Base-by-base conservation (phyloP, 495 filamentous ascomycete genomes). In the Penicillium pancosmium region DNA sequence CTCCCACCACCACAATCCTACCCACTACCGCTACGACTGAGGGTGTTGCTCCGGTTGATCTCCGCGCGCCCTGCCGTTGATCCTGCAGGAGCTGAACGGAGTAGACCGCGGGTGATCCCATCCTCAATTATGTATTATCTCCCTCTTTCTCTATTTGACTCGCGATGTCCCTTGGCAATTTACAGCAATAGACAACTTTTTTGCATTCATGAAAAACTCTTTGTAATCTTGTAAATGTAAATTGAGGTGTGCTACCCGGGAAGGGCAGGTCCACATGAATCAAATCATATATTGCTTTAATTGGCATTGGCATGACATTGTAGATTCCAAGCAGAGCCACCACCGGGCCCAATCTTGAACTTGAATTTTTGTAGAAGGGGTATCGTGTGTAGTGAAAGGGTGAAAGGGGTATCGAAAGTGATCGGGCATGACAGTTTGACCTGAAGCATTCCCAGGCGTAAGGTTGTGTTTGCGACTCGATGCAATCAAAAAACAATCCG, bases 401-500 rank as follows among this genome's bases (percentile, higher is more conserved):
- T 6, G 6, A 53, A 55, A 52, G 44, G 23, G 52, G 34, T 53
- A 57, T 59, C 48, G 40, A 31, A 36, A 23, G 23, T 18, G 13
- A 35, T 3, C 2, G 23, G 23, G 23, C 23, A 23, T 23, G 23
- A 23, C 3, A 3, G 23, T 23, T 23, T 23, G 23, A n/a, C n/a
- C n/a, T n/a, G n/a, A n/a, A n/a, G n/a, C n/a, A n/a, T n/a, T n/a
- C n/a, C n/a, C n/a, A n/a, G n/a, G n/a, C n/a, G n/a, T n/a, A n/a
- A n/a, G n/a, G n/a, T n/a, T n/a, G n/a, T n/a, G n/a, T n/a, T n/a
- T n/a, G n/a, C n/a, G n/a, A n/a, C n/a, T n/a, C n/a, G n/a, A n/a
- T n/a, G n/a, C n/a, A n/a, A 58, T 79, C 68, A 86, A 54, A 85
- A 87, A 5, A 73, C 77, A 13, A 76, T 72, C n/a, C 87, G 81